phyloP scores from a whole-genome alignment of 129 eudicot genomes.

The Helianthus tuberosus region DNA sequence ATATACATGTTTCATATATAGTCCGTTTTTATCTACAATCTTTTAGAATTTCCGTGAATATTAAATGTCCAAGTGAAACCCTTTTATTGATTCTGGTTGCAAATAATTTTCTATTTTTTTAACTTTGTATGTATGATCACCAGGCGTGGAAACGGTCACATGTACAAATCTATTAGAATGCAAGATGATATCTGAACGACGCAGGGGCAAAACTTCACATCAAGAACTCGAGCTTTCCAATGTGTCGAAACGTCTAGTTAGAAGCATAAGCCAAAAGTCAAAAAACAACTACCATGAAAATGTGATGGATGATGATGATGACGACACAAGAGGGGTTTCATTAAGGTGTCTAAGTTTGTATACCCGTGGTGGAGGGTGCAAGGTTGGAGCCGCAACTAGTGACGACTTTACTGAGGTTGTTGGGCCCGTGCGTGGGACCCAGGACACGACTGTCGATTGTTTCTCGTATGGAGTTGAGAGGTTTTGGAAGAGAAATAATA shows the following conservation, averaged over 20 bases:
- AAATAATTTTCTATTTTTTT: conserved; percentile 1
- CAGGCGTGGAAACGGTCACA: conserved; percentile 24
- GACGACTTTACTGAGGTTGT: conserved; percentile 66
- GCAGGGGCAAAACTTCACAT: conserved; percentile 43
- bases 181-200: conserved; percentile 46
- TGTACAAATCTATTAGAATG: conserved; percentile 20
- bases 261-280: conserved; percentile 55
- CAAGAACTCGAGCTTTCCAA: conserved; percentile 50
- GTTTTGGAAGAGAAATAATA: conserved; percentile 56
- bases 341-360: conserved; percentile 72
- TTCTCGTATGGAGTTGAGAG: conserved; percentile 74
- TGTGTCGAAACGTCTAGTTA: conserved; percentile 56
- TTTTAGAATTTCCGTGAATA: background rate
- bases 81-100: conserved; percentile 6
- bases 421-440: conserved; percentile 59
- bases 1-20: background rate
- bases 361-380: conserved; percentile 84
- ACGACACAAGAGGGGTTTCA: conserved; percentile 53
- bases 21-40: background rate
- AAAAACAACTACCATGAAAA: conserved; percentile 46
- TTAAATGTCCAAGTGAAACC: background rate
- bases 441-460: conserved; percentile 64
- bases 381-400: conserved; percentile 77
- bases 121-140: conserved; percentile 10
- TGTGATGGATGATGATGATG: conserved; percentile 55